Conservation (phyloP, 2,329 filamentous ascomycete genomes). For the Aspergillus hortae region DNA sequence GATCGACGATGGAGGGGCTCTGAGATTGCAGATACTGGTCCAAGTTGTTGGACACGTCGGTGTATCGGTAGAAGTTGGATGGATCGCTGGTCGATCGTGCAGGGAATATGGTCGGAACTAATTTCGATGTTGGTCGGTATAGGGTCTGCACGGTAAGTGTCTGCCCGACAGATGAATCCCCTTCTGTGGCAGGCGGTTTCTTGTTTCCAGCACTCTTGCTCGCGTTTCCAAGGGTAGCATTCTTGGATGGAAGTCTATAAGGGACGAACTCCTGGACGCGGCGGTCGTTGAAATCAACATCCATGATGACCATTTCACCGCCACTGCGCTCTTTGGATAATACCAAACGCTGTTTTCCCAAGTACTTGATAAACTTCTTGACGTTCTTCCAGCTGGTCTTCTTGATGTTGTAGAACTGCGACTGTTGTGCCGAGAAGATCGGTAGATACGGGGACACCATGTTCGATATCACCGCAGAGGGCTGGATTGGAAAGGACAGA, state of each 20-base stretch:
- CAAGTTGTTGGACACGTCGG: constrained; percentile 56
- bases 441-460: constrained; percentile 66
- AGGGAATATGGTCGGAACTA: constrained; percentile 53
- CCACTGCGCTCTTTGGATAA: constrained; percentile 64
- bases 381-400: constrained; percentile 69
- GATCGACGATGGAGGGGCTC: constrained; percentile 48
- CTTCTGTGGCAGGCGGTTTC: constrained; percentile 22
- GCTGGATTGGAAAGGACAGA: constrained; percentile 60
- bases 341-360: constrained; percentile 62
- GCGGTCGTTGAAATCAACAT: constrained; percentile 61
- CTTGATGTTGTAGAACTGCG: constrained; percentile 61
- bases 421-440: constrained; percentile 53
- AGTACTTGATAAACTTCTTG: constrained; percentile 65
- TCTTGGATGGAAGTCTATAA: constrained; percentile 60
- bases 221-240: constrained; percentile 41
- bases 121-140: constrained; percentile 56
- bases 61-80: constrained; percentile 56
- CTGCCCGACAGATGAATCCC: constrained; percentile 43
- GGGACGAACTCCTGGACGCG: constrained; percentile 56
- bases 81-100: constrained; percentile 45
- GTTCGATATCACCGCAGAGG: constrained; percentile 61
- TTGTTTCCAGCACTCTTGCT: constrained; percentile 31
- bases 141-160: constrained; percentile 49
- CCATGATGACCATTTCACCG: constrained; percentile 61
- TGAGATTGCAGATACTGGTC: constrained; percentile 59